A percentile compares a stretch with the other conserved stretches of the same genome.
These are phyloP conservation scores for Rutstroemia sp. DNA, from an alignment of 2,329 filamentous ascomycete species.

Conservation along the genomic window DNA sequence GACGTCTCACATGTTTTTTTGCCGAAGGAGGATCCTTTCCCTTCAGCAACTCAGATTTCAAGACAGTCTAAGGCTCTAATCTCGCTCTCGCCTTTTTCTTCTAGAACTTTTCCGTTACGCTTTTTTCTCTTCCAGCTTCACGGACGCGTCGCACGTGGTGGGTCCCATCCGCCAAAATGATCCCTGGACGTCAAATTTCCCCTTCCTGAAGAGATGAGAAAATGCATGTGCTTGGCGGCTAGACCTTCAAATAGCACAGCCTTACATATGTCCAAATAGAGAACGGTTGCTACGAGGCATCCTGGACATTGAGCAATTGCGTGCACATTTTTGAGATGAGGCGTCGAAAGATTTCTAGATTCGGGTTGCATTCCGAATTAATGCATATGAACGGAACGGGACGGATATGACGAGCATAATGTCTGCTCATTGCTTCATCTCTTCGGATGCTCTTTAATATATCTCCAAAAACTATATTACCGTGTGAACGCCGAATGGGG, in stretches of 20 bases:
- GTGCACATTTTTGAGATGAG: no score
- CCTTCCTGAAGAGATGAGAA: neutral
- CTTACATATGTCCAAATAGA: neutral
- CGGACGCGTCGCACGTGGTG: neutral
- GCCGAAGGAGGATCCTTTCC: neutral
- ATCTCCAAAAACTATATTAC: neutral
- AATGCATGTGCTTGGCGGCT: neutral
- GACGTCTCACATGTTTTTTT: neutral
- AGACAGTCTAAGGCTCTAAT: neutral
- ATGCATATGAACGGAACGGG: no score
- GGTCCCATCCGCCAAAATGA: neutral
- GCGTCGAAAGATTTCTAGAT: no score
- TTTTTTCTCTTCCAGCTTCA: neutral
- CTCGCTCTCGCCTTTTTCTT: neutral
- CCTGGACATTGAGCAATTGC: no score
- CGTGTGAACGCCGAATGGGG: constrained; percentile 6
- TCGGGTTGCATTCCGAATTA: no score
- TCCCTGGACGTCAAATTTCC: constrained; percentile 4
- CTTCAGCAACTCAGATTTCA: neutral
- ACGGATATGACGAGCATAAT: no score
- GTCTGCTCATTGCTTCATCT: neutral
- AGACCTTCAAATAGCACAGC: neutral
- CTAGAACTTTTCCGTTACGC: neutral
- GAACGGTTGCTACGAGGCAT: no score
- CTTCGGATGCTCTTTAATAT: neutral